Evolutionary conservation across 1,139 yeast genomes (phyloP).

Genomic region (Debaryomycetaceae sp.): DNA sequence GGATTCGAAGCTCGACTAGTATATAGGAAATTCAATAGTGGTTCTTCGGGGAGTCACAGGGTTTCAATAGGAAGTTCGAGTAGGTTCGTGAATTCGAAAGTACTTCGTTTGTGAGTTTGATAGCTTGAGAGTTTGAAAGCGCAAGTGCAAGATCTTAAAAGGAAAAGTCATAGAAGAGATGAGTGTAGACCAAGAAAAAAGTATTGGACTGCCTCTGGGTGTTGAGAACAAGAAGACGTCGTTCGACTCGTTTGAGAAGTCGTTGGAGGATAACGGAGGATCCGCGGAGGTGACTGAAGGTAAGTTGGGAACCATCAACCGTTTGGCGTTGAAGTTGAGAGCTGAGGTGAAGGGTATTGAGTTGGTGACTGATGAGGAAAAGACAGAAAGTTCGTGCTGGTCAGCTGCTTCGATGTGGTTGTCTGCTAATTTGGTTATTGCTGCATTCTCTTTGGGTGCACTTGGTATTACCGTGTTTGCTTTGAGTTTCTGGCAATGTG

Average conservation of each 20-base stretch:
- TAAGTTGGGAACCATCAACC: slow-evolving; percentile 13
- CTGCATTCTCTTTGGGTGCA: slow-evolving; percentile 79
- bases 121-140: no score
- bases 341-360: slow-evolving; percentile 73
- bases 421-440: slow-evolving; percentile 85
- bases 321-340: slow-evolving; percentile 33
- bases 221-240: slow-evolving; percentile 14
- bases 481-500: slow-evolving; percentile 64
- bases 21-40: no score
- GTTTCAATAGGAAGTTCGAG: no score
- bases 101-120: no score
- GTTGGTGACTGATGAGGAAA: slow-evolving; percentile 40
- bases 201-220: neutral
- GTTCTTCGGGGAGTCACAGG: no score
- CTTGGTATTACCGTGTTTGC: slow-evolving; percentile 61
- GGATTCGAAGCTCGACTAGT: no score
- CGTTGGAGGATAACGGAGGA: slow-evolving; percentile 21
- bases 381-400: slow-evolving; percentile 5
- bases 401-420: slow-evolving; percentile 69
- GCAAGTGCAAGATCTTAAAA: no score
- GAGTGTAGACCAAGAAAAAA: neutral
- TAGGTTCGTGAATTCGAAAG: no score
- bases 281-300: slow-evolving; percentile 17
- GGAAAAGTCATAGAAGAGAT: no score
- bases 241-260: slow-evolving; percentile 24